Base-by-base conservation (phyloP, 257 asterid genomes). In the Henckelia pumila region DNA sequence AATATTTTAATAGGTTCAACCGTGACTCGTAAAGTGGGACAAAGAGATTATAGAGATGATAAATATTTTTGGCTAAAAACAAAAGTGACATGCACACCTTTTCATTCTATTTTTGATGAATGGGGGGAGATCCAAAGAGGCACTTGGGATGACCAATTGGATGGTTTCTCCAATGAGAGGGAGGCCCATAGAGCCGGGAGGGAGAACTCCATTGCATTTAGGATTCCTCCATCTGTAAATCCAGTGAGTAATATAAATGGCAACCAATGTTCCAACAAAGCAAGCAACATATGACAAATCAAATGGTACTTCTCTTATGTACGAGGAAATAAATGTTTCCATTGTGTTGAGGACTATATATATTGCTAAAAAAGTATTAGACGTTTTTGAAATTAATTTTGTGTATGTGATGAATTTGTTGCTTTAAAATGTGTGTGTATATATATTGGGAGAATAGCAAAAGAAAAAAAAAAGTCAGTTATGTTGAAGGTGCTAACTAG, bases 151-250 rank as follows among this genome's bases (percentile, higher is more conserved):
- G 55, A 89, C 85, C 81, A 82, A 89, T 10, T 72, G 80, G 63
- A 87, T 75, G 59, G 85, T 81, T 67, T 89, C 96, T 1, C 95
- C 96, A 4, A 89, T 77, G 20, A 89, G 69, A 0, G 96, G 96
- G 83, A 88, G 84, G 1, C 93, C 97, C 95, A 90, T 87, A 9
- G 97, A 90, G 44, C 97, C 95, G 1, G 95, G 94, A 29, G 95
- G 97, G 57, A 88, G 85, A 44, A 67, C 29, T 8, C 95, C 95
- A 13, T 67, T 78, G 84, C 89, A 83, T 71, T 73, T 80, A 13
- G 90, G 89, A 69, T 78, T 81, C 56, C 84, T 49, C 97, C 97
- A 88, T 9, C 70, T 75, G 81, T 86, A 83, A 20, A 86, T 49
- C 89, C 81, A 83, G 68, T 67, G 74, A 8, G 83, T 59, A 61